These are phyloP conservation scores for Trametes punicea DNA, from an alignment of 768 basidiomycete genomes.

Conservation along the genomic window DNA sequence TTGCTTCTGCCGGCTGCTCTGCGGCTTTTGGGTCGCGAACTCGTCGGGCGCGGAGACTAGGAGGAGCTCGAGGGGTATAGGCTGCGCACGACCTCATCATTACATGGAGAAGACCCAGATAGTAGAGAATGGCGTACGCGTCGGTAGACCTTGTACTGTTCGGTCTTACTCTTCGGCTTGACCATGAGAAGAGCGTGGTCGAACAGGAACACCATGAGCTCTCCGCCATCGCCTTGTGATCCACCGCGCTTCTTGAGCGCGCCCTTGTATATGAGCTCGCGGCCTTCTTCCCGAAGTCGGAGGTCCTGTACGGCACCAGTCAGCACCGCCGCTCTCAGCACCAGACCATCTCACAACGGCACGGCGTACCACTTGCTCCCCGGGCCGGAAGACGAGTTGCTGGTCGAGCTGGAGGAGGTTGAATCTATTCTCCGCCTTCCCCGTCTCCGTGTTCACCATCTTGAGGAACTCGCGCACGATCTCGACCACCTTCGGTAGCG, in stretches of 20 bases:
- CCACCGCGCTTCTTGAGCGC: conserved; percentile 80
- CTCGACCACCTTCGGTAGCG: conserved; percentile 71
- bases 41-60: conserved; percentile 80
- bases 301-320: conserved; percentile 59
- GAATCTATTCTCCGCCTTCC: conserved; percentile 94
- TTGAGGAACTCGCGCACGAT: conserved; percentile 79
- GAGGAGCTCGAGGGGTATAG: conserved; percentile 93
- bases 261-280: conserved; percentile 91
- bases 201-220: conserved; percentile 91
- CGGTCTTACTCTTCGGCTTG: conserved; percentile 88
- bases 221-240: conserved; percentile 72
- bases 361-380: conserved; percentile 79
- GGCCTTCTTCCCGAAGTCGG: conserved; percentile 78
- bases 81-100: conserved; percentile 44
- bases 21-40: conserved; percentile 29
- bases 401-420: conserved; percentile 91
- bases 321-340: background rate
- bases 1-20: conserved; percentile 26
- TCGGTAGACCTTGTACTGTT: conserved; percentile 91
- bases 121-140: conserved; percentile 52
- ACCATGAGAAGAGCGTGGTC: conserved; percentile 96
- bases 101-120: background rate
- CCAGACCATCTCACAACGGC: background rate
- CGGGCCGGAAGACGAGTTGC: conserved; percentile 85
- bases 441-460: conserved; percentile 90